Evolutionary conservation across 225 moss, liverwort and hornwort species (phyloP).

Genomic region (Marchantia paleacea): DNA sequence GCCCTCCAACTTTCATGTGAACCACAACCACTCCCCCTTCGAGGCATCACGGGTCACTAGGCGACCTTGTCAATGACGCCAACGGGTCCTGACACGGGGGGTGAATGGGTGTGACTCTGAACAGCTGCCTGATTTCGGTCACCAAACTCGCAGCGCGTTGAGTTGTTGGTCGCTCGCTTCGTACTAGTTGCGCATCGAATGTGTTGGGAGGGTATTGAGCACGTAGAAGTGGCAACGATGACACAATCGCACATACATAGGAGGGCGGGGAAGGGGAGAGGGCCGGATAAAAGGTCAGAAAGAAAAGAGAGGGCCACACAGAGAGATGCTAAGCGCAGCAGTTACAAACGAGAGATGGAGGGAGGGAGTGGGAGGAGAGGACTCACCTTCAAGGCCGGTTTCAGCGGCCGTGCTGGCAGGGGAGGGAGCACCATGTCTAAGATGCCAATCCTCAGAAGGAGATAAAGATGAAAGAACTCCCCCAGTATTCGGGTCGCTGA

Average conservation of each 20-base stretch:
- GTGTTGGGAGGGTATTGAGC: not conserved
- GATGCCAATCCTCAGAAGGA: slow-evolving; percentile 75
- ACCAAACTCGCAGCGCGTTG: not conserved
- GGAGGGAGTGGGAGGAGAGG: slow-evolving; percentile 7
- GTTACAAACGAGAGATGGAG: not conserved
- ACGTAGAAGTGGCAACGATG: not conserved
- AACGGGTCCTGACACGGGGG: slow-evolving; percentile 1
- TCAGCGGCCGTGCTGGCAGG: slow-evolving; percentile 59
- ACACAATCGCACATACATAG: not conserved
- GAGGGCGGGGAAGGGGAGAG: not conserved
- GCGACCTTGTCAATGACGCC: not conserved
- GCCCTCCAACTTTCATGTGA: slow-evolving; percentile 6
- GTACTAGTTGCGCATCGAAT: slow-evolving; percentile 27
- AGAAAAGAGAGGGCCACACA: not conserved
- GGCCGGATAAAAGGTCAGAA: not conserved
- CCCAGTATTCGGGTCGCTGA: slow-evolving; percentile 65
- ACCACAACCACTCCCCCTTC: slow-evolving; percentile 16
- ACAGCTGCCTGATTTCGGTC: slow-evolving; percentile 22
- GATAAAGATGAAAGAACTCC: slow-evolving; percentile 55
- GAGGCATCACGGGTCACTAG: not conserved
- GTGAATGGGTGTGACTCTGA: slow-evolving; percentile 22
- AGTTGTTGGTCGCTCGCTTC: slow-evolving; percentile 3
- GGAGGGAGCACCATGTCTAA: slow-evolving; percentile 62
- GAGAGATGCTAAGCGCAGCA: slow-evolving; percentile 2
- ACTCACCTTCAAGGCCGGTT: slow-evolving; percentile 58